Conservation (phyloP, 768 basidiomycete species). For the Phaeotremella fagi region DNA sequence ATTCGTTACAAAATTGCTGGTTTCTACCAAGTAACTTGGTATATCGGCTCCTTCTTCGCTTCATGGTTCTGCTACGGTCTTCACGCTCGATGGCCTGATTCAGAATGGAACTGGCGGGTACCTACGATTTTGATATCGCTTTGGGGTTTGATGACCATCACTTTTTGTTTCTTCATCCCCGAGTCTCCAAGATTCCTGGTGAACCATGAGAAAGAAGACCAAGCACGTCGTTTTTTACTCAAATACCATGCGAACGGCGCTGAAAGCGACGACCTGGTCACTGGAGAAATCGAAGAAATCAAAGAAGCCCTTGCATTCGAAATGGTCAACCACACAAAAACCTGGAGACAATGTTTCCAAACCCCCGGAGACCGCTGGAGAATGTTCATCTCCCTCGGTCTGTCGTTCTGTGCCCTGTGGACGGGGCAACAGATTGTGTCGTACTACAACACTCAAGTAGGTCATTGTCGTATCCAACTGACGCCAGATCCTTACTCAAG, state of each 20-base stretch:
- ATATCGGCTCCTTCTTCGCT: conserved; percentile 7
- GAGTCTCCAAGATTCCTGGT: conserved; percentile 3
- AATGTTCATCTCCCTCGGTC: conserved; percentile 62
- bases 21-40: background rate
- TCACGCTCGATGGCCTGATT: background rate
- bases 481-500: conserved; percentile 15
- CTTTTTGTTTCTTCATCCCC: conserved; percentile 4
- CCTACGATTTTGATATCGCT: conserved; percentile 5
- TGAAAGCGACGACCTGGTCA: conserved; percentile 51
- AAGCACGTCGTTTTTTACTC: conserved; percentile 64
- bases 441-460: conserved; percentile 27
- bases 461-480: too few relatives aligned
- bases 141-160: background rate
- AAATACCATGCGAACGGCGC: conserved; percentile 79
- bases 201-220: conserved; percentile 51
- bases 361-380: conserved; percentile 65
- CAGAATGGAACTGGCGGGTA: conserved; percentile 11
- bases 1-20: background rate
- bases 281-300: conserved; percentile 54
- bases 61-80: conserved; percentile 12
- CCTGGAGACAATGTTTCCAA: conserved; percentile 57
- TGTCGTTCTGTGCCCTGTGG: conserved; percentile 71
- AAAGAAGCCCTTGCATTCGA: conserved; percentile 63
- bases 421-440: conserved; percentile 52
- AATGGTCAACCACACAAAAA: too few relatives aligned